Base-by-base conservation (phyloP, 73 alveolate species). In the Paramecium sonneborni region DNA sequence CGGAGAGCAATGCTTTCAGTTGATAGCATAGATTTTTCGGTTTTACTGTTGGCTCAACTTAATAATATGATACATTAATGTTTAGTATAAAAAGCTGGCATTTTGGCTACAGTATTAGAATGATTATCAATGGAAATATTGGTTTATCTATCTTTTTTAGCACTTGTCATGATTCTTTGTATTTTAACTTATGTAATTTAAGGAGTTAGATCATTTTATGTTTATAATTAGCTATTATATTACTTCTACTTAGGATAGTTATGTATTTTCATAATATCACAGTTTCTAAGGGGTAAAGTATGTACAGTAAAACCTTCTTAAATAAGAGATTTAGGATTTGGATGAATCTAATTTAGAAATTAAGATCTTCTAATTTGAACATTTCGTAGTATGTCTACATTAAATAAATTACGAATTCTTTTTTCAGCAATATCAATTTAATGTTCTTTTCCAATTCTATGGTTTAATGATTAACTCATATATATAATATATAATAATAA, bases 31-130 rank as follows among this genome's bases (percentile, higher is more conserved):
- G 84, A 62, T 62, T 32, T 62, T 62, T 26, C 2, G 2, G 84
- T 26, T 32, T n/a, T 62, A 62, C 84, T 62, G 46, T 62, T 26
- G 39, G 48, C 84, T 62, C 84, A 62, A 62, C 84, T 62, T 62
- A 62, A 62, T 62, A 62, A 62, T 12, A 62, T n/a, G 48, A 72
- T 72, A 72, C 86, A 72, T 72, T 32, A 37, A 35, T 72, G 32
- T 11, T 72, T 72, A 4, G 35, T 35, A 18, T 72, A 72, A 11
- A 72, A 72, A 14, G 86, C 86, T 2, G 86, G 86, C 44, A 72
- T 28, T 72, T 35, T 20, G 5, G 86, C 86, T 2, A 72, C 32
- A 11, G 24, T 35, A 34, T 34, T 35, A 6, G 86, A 32, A 72
- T 72, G 18, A 30, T 23, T 15, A 3, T 62, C 84, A 26, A 28